Evolutionary conservation across 345 rosid species (phyloP), one percentile per base, ranked within the genome.

Genomic region (Cardamine occulta): DNA sequence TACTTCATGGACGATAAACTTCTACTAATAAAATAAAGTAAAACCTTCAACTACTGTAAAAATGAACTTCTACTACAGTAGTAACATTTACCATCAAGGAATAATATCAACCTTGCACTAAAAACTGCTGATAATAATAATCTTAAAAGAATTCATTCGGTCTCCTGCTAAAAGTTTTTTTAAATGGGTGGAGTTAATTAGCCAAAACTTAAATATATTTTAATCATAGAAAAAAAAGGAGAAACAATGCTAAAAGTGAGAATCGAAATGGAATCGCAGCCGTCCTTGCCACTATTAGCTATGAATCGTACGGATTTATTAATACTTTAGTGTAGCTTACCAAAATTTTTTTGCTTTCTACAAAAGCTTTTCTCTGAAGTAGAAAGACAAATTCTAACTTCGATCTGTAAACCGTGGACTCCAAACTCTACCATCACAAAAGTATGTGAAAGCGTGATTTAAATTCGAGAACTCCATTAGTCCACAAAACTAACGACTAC

Each of bases 201-300:
- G 59, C 34, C 7, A 62, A 14, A 51, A 19, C 1, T 32, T 17
- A 17, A 6, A 52, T 26, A 49, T 19, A 56, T 17, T 53, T 15
- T 28, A 28, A 53, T 23, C 59, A 69, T 68, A 37, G 35, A 0
- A 56, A 0, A 0, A 9, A 54, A 39, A 19, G 40, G 40, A 63
- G 31, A 53, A 55, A 37, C 13, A 53, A 76, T 61, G 79, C 18
- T 71, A 7, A 60, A 53, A 39, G 51, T 62, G 58, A 78, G 58
- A 78, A 74, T 74, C 74, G 8, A 52, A 57, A 63, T n/a, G 19
- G 74, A 63, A 74, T 74, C 76, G 63, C 19, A 77, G 79, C 81
- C 80, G 82, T 74, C 80, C 13, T 61, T 64, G 19, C 77, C 73
- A 51, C 72, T 61, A 11, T 42, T 44, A 51, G 19, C 34, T 40